Conservation (phyloP, 2,329 filamentous ascomycete species). For the Aureobasidium sp. region DNA sequence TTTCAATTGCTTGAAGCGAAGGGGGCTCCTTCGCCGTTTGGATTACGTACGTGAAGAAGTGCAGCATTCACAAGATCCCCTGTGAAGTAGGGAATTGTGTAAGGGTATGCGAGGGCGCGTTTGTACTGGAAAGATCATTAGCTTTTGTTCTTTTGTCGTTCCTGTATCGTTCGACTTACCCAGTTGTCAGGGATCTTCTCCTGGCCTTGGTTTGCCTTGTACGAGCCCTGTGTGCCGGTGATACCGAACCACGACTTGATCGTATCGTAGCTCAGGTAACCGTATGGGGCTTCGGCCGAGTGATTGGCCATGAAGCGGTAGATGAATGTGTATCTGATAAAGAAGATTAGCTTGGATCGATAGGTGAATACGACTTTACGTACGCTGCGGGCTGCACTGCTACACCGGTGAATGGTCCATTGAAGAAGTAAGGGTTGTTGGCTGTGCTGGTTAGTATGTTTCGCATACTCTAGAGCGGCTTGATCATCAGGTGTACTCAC, state of each 20-base stretch:
- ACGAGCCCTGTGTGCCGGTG: constrained; percentile 26
- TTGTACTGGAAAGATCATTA: constrained; percentile 26
- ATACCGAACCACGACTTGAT: constrained; percentile 46
- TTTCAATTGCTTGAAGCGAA: constrained; percentile 22
- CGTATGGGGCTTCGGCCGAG: constrained; percentile 40
- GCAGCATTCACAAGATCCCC: constrained; percentile 24
- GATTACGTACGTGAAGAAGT: constrained; percentile 3
- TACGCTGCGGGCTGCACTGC: not conserved
- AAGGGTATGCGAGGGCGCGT: constrained; percentile 32
- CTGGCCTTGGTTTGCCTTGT: constrained; percentile 29
- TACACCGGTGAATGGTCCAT: constrained; percentile 7
- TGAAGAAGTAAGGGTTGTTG: constrained; percentile 32
- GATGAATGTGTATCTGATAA: constrained; percentile 34
- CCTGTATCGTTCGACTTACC: constrained; percentile 8
- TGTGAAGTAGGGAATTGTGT: constrained; percentile 35
- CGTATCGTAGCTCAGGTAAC: constrained; percentile 38
- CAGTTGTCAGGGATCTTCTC: constrained; percentile 49
- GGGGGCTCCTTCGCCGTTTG: too few relatives aligned
- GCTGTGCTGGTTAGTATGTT: constrained; percentile 22
- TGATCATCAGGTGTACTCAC: constrained; percentile 29
- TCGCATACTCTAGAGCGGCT: not conserved
- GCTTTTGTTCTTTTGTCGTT: not conserved
- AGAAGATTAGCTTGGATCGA: constrained; percentile 2
- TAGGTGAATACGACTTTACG: not conserved
- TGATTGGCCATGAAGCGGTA: constrained; percentile 45